These are phyloP conservation scores for Acanthochlamys bracteata DNA, from an alignment of 106 monocot genomes.

Conservation along the genomic window DNA sequence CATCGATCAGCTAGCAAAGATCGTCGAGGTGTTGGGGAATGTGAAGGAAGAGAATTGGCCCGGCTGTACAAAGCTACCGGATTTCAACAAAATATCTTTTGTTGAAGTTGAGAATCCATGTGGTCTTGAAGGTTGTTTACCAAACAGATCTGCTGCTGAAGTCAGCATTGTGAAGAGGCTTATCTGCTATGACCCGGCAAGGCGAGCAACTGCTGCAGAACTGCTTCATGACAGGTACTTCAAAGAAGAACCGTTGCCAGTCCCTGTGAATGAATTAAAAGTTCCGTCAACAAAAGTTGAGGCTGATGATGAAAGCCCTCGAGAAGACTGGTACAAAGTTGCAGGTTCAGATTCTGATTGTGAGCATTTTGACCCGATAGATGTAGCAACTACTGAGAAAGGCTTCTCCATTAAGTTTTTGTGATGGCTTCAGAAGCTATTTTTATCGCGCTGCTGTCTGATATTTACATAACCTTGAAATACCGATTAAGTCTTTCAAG, in stretches of 20 bases:
- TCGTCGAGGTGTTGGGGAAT: slow-evolving; percentile 69
- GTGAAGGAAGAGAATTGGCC: slow-evolving; percentile 55
- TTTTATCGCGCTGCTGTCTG: neutral
- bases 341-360: slow-evolving; percentile 44
- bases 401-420: slow-evolving; percentile 4
- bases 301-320: slow-evolving; percentile 34
- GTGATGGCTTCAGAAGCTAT: neutral
- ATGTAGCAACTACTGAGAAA: slow-evolving; percentile 45
- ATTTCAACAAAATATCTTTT: slow-evolving; percentile 70
- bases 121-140: slow-evolving; percentile 54
- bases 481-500: neutral
- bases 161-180: slow-evolving; percentile 44
- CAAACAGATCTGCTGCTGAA: slow-evolving; percentile 33
- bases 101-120: slow-evolving; percentile 52
- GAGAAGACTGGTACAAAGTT: slow-evolving; percentile 39
- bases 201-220: slow-evolving; percentile 48
- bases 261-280: slow-evolving; percentile 38
- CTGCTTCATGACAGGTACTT: slow-evolving; percentile 67
- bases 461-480: neutral
- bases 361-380: slow-evolving; percentile 58
- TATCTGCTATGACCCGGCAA: slow-evolving; percentile 51
- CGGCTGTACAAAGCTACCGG: slow-evolving; percentile 68
- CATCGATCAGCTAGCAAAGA: slow-evolving; percentile 74
- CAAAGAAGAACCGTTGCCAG: slow-evolving; percentile 53
- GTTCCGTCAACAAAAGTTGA: slow-evolving; percentile 41